A percentile compares a stretch with the other conserved stretches of the same genome.
Conservation (phyloP, 2,329 filamentous ascomycete genomes). For the Fusarium liriodendri region DNA sequence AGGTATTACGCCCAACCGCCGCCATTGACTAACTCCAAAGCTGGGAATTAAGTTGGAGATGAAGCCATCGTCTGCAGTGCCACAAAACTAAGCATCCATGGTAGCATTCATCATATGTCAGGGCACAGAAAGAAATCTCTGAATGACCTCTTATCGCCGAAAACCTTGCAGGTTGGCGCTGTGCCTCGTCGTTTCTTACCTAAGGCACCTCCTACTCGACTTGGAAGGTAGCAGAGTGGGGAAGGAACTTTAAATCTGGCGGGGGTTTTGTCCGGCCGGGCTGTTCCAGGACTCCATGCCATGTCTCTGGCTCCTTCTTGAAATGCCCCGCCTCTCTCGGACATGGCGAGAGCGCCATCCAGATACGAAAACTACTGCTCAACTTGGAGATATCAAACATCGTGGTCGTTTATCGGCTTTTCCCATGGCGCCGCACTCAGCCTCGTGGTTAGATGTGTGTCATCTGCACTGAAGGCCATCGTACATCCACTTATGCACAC, state of each 20-base stretch:
- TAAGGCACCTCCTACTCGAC: background rate
- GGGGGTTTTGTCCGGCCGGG: background rate
- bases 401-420: background rate
- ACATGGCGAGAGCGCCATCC: background rate
- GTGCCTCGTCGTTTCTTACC: background rate
- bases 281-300: background rate
- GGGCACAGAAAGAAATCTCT: background rate
- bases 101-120: background rate
- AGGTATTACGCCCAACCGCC: background rate
- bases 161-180: constrained; percentile 9
- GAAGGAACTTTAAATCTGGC: constrained; percentile 6
- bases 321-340: background rate
- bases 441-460: constrained; percentile 33
- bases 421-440: constrained; percentile 11
- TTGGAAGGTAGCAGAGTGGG: constrained; percentile 16
- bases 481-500: constrained; percentile 39
- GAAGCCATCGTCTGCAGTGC: background rate
- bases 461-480: constrained; percentile 31
- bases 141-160: background rate
- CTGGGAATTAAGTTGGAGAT: background rate
- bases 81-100: background rate
- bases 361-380: background rate
- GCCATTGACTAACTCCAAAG: background rate
- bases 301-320: background rate
- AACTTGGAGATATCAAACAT: background rate